These are phyloP conservation scores for Clarireedia monteithiana DNA, from an alignment of 2,329 filamentous ascomycete species.

Conservation along the genomic window DNA sequence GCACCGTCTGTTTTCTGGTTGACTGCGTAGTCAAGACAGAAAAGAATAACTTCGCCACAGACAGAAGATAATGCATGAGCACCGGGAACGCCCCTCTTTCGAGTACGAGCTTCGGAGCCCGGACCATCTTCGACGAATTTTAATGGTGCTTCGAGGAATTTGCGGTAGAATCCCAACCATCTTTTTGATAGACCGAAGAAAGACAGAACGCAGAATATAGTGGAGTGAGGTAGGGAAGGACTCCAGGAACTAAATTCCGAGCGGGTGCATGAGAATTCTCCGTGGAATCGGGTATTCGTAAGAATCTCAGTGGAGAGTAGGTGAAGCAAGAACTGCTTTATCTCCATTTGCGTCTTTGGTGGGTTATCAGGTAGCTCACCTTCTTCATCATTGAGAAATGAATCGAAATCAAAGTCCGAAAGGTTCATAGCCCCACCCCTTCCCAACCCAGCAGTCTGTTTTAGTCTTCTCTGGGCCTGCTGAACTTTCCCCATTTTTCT, in stretches of 20 bases:
- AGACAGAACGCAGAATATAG: constrained; percentile 45
- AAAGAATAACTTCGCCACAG: constrained; percentile 53
- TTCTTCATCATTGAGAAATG: constrained; percentile 3
- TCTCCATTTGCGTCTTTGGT: constrained; percentile 33
- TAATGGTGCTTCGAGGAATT: constrained; percentile 52
- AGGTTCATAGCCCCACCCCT: too few species aligned
- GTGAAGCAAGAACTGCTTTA: constrained; percentile 51
- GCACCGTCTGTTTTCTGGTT: constrained; percentile 48
- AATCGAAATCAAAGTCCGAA: too few species aligned
- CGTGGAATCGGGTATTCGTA: constrained; percentile 40
- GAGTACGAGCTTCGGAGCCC: constrained; percentile 33
- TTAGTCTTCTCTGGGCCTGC: too few species aligned
- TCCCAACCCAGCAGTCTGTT: too few species aligned
- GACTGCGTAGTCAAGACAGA: constrained; percentile 58
- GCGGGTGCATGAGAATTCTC: constrained; percentile 46
- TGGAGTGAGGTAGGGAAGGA: constrained; percentile 51
- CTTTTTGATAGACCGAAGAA: constrained; percentile 51
- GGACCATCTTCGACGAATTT: constrained; percentile 47
- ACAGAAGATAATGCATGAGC: constrained; percentile 51
- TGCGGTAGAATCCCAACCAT: constrained; percentile 52
- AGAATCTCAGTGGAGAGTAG: constrained; percentile 47
- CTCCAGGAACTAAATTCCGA: constrained; percentile 53
- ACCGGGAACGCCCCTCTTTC: constrained; percentile 51
- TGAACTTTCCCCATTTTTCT: too few species aligned
- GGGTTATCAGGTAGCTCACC: constrained; percentile 6